Conservation (phyloP, 768 basidiomycete genomes). For the Boletus rubroflammeus region DNA sequence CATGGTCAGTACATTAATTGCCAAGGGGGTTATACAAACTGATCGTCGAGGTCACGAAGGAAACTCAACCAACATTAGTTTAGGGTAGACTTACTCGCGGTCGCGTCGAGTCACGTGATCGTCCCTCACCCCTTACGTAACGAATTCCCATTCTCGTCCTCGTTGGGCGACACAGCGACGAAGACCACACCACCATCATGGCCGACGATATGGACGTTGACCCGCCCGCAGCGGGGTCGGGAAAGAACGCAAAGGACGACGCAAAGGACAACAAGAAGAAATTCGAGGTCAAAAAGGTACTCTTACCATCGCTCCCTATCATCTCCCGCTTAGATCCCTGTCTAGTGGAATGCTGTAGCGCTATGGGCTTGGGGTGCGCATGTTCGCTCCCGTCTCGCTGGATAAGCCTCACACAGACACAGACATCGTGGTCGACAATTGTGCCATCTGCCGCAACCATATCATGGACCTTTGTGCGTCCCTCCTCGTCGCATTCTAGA, state of each 20-base stretch:
- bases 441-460: conserved; percentile 98
- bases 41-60: conserved; percentile 27
- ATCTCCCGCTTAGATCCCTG: background rate
- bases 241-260: conserved; percentile 50
- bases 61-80: conserved; percentile 31
- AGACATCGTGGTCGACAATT: conserved; percentile 99
- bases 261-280: conserved; percentile 73
- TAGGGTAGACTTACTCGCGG: conserved; percentile 40
- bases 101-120: conserved; percentile 38
- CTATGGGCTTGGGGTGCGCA: conserved; percentile 96
- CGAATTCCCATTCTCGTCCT: background rate
- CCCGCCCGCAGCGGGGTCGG: conserved; percentile 32
- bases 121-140: conserved; percentile 16
- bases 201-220: conserved; percentile 75
- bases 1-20: conserved; percentile 39
- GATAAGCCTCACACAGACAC: conserved; percentile 11
- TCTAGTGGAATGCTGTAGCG: conserved; percentile 96
- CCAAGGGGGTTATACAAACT: conserved; percentile 12
- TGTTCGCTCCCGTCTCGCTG: background rate
- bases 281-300: conserved; percentile 99
- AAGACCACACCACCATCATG: conserved; percentile 34
- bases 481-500: background rate
- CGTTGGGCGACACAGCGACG: background rate
- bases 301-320: conserved; percentile 7
- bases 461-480: conserved; percentile 98